Evolutionary conservation across 805 yeast genomes (phyloP).

Genomic region (Ogataea salicorniae): DNA sequence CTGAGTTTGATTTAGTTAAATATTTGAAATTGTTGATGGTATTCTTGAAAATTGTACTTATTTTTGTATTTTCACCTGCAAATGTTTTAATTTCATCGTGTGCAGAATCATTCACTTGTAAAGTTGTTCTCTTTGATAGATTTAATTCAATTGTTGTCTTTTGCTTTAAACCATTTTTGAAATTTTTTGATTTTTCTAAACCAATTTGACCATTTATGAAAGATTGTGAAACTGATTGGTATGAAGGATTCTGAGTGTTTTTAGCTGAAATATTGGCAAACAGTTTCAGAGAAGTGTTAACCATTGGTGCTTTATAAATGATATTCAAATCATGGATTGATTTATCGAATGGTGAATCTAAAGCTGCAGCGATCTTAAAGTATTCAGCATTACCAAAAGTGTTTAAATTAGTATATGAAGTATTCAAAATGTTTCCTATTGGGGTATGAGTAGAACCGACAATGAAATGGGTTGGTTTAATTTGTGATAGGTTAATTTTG

Average conservation of each 20-base stretch:
- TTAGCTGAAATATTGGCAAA: slow-evolving; percentile 45
- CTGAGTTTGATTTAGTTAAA: slow-evolving; percentile 27
- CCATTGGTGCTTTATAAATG: slow-evolving; percentile 39
- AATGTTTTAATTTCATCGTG: slow-evolving; percentile 50
- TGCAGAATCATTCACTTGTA: slow-evolving; percentile 47
- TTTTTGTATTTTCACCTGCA: slow-evolving; percentile 61
- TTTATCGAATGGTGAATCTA: slow-evolving; percentile 45
- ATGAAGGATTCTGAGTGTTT: slow-evolving; percentile 47
- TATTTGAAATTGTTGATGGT: slow-evolving; percentile 39
- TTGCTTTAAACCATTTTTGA: not conserved
- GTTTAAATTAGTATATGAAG: slow-evolving; percentile 40
- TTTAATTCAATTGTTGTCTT: slow-evolving; percentile 45
- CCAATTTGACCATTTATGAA: slow-evolving; percentile 49
- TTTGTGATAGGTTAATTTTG: slow-evolving; percentile 31
- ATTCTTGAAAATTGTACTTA: slow-evolving; percentile 35
- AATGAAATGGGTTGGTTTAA: slow-evolving; percentile 25
- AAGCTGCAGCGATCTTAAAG: slow-evolving; percentile 43
- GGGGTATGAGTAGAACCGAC: slow-evolving; percentile 33
- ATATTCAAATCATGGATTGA: slow-evolving; percentile 37
- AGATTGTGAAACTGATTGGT: slow-evolving; percentile 47
- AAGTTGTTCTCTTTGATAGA: slow-evolving; percentile 50
- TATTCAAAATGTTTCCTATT: slow-evolving; percentile 30
- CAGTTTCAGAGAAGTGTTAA: slow-evolving; percentile 40
- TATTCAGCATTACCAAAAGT: slow-evolving; percentile 67
- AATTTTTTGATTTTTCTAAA: slow-evolving; percentile 26